These are phyloP conservation scores for Stellera chamaejasme DNA, from an alignment of 345 rosid species.

Conservation along the genomic window DNA sequence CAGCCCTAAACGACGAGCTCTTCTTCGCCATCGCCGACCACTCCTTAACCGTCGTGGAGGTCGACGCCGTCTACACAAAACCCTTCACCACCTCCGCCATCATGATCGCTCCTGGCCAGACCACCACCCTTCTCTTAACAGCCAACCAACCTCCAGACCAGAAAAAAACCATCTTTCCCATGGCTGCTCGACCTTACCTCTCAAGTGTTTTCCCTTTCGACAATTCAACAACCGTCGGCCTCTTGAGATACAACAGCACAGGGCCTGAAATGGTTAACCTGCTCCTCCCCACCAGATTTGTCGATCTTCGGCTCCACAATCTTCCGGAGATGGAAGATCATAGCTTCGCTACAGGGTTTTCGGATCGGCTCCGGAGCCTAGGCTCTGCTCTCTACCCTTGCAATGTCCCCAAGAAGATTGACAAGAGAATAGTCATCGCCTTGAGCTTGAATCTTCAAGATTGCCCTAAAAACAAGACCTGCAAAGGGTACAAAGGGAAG, in stretches of 20 bases:
- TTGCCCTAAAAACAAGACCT: slow-evolving; percentile 58
- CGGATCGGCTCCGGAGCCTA: slow-evolving; percentile 44
- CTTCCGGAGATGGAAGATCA: slow-evolving; percentile 7
- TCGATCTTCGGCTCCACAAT: slow-evolving; percentile 17
- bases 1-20: slow-evolving; percentile 68
- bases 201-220: slow-evolving; percentile 60
- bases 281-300: neutral
- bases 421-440: slow-evolving; percentile 41
- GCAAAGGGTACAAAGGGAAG: slow-evolving; percentile 69
- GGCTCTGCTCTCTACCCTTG: slow-evolving; percentile 39
- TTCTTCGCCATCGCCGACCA: slow-evolving; percentile 79
- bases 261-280: slow-evolving; percentile 7
- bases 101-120: slow-evolving; percentile 58
- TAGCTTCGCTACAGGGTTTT: slow-evolving; percentile 31
- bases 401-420: slow-evolving; percentile 49
- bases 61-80: slow-evolving; percentile 67
- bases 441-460: slow-evolving; percentile 42
- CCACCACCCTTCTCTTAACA: slow-evolving; percentile 59
- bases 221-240: slow-evolving; percentile 58
- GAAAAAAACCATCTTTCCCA: slow-evolving; percentile 39
- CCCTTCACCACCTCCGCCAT: slow-evolving; percentile 50
- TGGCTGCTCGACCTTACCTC: slow-evolving; percentile 67
- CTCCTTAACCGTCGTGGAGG: slow-evolving; percentile 55
- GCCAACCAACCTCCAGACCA: slow-evolving; percentile 27
- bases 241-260: slow-evolving; percentile 32